Evolutionary conservation across 176 grass and related monocot genomes (phyloP), one percentile per base, ranked within the genome.

Genomic region (Puccinellia tenuiflora): DNA sequence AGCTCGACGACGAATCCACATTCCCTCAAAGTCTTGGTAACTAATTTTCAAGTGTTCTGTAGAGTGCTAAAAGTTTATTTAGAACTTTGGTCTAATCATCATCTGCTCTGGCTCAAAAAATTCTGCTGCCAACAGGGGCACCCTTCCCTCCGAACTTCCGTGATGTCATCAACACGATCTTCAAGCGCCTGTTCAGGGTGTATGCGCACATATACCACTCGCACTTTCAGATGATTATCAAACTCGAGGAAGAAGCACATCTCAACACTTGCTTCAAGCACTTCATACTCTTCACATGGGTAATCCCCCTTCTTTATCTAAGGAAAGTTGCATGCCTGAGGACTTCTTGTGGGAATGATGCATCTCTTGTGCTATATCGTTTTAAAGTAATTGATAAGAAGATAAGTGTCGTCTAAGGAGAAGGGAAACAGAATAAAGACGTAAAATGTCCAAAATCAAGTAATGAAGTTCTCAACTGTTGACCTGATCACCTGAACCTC

Each of bases 181-280:
- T 94, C 73, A 99, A 99, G 85, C 91, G 96, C n/a, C 86, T 99
- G 17, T 96, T 99, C 86, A 73, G 96, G 79, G 93, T 99, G 7
- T 96, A 99, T 46, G 93, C 89, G 0, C 96, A 94, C 77, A 95
- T 98, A 7, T 98, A 98, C 73, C 96, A 95, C 81, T 93, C 93
- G 0, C 96, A 98, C 39, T 95, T 98, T 35, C 92, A 95, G 71
- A 87, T 83, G 85, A 93, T 98, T 53, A 70, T 92, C 8, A 98
- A 73, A 55, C 96, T 98, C 77, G 84, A 98, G 80, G 96, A 95
- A 88, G 91, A 92, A 80, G 91, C 92, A 31, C 96, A 98, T 84
- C 96, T 98, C 48, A 98, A 93, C 64, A 98, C 93, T 61, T 98
- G 96, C 93, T 98, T 98, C 93, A 98, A 93, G 85, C 96, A 98